Conservation (phyloP, 768 basidiomycete species). For the Boletus barrowsii region DNA sequence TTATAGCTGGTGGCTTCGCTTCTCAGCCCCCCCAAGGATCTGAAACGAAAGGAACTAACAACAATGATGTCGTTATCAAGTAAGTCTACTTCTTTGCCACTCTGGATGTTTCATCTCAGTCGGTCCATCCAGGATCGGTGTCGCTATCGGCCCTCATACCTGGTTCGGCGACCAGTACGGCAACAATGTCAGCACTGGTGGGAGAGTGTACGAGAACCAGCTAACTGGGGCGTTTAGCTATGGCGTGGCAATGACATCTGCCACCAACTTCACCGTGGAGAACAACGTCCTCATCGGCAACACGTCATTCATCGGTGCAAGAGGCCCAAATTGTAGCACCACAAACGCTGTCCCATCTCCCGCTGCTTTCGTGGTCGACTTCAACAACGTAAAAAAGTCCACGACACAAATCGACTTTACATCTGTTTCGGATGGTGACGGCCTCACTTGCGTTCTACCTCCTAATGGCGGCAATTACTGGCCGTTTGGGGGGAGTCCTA, state of each 20-base stretch:
- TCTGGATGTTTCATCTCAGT: slow-evolving; percentile 7
- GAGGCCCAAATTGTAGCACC: slow-evolving; percentile 61
- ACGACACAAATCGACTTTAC: slow-evolving; percentile 54
- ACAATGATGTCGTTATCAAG: slow-evolving; percentile 67
- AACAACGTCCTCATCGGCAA: slow-evolving; percentile 63
- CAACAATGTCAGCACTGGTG: slow-evolving; percentile 53
- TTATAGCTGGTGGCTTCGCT: slow-evolving; percentile 67
- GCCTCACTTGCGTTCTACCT: slow-evolving; percentile 64
- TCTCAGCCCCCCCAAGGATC: slow-evolving; percentile 39
- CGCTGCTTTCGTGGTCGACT: slow-evolving; percentile 57
- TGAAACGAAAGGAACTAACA: slow-evolving; percentile 52
- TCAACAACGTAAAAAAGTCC: slow-evolving; percentile 37
- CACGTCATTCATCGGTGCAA: slow-evolving; percentile 70
- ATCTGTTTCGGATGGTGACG: slow-evolving; percentile 49
- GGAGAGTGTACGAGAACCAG: slow-evolving; percentile 53
- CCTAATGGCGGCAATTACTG: slow-evolving; percentile 68
- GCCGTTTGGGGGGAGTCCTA: slow-evolving; percentile 62
- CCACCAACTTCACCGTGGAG: slow-evolving; percentile 62
- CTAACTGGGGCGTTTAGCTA: slow-evolving; percentile 71
- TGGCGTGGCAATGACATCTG: slow-evolving; percentile 64
- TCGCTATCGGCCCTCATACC: slow-evolving; percentile 72
- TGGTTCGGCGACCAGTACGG: slow-evolving; percentile 66
- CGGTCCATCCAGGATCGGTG: slow-evolving; percentile 61
- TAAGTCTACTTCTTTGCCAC: slow-evolving; percentile 31
- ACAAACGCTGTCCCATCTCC: slow-evolving; percentile 49